These are phyloP conservation scores for Cryptococcus hybrid DNA, from an alignment of 1,284 basidiomycete genomes.

Conservation along the genomic window DNA sequence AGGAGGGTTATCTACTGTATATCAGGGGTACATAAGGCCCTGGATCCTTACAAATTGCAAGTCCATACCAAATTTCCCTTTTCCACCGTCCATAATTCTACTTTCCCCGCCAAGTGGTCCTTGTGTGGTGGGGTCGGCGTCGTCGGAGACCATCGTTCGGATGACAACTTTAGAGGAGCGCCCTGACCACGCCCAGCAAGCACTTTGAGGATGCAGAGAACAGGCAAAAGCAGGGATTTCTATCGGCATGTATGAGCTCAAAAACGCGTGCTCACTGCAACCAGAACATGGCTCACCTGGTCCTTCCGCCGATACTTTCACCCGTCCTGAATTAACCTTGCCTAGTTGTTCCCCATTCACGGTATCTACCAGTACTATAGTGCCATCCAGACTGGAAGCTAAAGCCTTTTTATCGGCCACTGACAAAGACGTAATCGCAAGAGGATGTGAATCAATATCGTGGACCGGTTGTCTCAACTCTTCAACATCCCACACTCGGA, in stretches of 20 bases:
- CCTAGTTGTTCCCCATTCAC: slow-evolving; percentile 60
- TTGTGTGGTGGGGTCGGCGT: slow-evolving; percentile 35
- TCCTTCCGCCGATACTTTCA: slow-evolving; percentile 58
- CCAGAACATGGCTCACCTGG: slow-evolving; percentile 57
- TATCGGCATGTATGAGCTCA: neutral
- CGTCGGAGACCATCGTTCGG: slow-evolving; percentile 41
- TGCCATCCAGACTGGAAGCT: slow-evolving; percentile 76
- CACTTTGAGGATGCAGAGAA: slow-evolving; percentile 68
- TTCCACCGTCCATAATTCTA: slow-evolving; percentile 60
- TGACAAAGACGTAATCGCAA: slow-evolving; percentile 70
- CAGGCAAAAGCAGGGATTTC: slow-evolving; percentile 67
- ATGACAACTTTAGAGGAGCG: slow-evolving; percentile 65
- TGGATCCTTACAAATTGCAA: slow-evolving; percentile 65
- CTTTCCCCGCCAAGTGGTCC: slow-evolving; percentile 56
- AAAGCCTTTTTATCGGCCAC: slow-evolving; percentile 66
- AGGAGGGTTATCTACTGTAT: neutral
- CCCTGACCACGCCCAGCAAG: slow-evolving; percentile 74
- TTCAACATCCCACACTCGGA: slow-evolving; percentile 49
- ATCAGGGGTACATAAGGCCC: neutral
- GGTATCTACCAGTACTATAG: slow-evolving; percentile 69
- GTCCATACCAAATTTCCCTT: slow-evolving; percentile 77
- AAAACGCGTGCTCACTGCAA: no score
- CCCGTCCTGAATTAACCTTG: slow-evolving; percentile 68
- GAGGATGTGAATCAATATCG: slow-evolving; percentile 65
- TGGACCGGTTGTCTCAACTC: slow-evolving; percentile 60